These are phyloP conservation scores for Solanum habrochaites DNA, from an alignment of 257 asterid species.

Conservation along the genomic window DNA sequence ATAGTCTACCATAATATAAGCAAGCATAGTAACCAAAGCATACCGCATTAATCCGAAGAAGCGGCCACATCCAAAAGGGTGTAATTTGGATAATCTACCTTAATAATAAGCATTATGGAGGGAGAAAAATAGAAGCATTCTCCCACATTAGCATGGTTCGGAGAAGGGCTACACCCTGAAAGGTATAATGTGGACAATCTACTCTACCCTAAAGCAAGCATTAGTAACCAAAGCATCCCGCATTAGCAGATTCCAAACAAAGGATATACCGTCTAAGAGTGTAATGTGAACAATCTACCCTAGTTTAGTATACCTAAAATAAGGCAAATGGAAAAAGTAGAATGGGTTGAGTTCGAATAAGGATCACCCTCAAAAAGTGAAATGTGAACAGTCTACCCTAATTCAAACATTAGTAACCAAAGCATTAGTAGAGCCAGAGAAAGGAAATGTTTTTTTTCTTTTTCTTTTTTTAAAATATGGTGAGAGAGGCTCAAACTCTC, in stretches of 20 bases:
- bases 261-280: too few relatives aligned
- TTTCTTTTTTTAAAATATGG: too few relatives aligned
- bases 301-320: background rate
- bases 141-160: background rate
- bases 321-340: too few relatives aligned
- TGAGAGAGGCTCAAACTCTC: constrained; percentile 96
- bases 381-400: too few relatives aligned
- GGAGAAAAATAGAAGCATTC: too few relatives aligned
- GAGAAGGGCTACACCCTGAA: background rate
- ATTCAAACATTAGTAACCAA: too few relatives aligned
- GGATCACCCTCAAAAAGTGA: background rate
- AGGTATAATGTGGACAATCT: too few relatives aligned
- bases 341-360: too few relatives aligned
- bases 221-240: background rate
- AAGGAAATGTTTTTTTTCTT: too few relatives aligned
- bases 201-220: background rate
- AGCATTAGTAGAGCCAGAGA: too few relatives aligned
- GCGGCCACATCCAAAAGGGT: background rate
- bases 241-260: too few relatives aligned
- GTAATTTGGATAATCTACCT: background rate
- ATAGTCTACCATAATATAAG: background rate
- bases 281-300: background rate
- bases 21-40: background rate
- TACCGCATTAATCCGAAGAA: too few relatives aligned
- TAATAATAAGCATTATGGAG: background rate